Percentiles rank a stretch among this genome's conserved stretches.
Evolutionary conservation across 768 basidiomycete species (phyloP).

Genomic region (Suillus luteus): DNA sequence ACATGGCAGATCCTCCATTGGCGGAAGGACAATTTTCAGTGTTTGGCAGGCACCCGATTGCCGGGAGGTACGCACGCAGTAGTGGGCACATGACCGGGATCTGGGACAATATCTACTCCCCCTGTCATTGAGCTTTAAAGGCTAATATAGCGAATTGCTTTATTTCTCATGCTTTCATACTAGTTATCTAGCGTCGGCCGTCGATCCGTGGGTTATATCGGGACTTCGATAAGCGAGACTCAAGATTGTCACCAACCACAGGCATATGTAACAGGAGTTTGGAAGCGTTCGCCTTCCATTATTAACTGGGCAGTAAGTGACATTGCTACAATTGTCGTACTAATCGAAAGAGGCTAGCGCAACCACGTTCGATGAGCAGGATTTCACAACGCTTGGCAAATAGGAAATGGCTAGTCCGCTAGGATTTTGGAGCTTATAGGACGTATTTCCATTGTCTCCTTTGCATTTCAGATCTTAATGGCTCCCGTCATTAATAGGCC

Average conservation of each 20-base stretch:
- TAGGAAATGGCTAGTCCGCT: background rate
- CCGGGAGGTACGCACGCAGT: background rate
- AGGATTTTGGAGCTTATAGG: background rate
- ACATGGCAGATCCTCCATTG: background rate
- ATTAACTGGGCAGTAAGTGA: background rate
- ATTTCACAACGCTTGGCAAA: background rate
- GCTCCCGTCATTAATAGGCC: no score
- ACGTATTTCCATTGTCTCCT: background rate
- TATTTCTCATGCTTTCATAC: background rate
- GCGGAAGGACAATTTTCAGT: background rate
- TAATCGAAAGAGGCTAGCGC: background rate
- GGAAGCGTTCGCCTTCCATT: background rate
- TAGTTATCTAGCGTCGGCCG: background rate
- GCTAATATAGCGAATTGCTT: background rate
- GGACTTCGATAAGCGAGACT: background rate
- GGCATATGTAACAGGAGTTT: background rate
- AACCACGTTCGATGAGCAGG: background rate
- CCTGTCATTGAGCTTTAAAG: background rate
- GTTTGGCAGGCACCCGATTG: background rate
- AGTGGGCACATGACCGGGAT: background rate
- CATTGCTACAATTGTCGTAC: background rate
- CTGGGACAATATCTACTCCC: background rate
- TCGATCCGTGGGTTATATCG: background rate
- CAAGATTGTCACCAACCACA: background rate
- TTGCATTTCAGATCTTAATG: background rate